These are phyloP conservation scores for Colletotrichum lindemuthianum DNA, from an alignment of 2,329 filamentous ascomycete genomes.

Conservation along the genomic window DNA sequence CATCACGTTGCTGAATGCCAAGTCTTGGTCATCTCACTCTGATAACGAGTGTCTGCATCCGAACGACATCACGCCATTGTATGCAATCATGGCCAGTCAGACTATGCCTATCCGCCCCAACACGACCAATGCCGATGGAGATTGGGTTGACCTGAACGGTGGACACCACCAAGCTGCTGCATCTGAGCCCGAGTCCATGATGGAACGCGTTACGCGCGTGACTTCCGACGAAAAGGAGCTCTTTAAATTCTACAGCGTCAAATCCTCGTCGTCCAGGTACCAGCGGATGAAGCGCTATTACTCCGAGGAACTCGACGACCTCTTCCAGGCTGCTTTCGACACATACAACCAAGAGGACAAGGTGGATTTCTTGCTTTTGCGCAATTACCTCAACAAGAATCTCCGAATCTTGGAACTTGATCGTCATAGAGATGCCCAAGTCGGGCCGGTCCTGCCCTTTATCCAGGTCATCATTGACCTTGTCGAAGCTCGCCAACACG, in stretches of 20 bases:
- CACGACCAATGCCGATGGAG: background rate
- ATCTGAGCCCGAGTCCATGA: slow-evolving; percentile 44
- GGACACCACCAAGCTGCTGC: background rate
- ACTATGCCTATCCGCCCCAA: slow-evolving; percentile 1
- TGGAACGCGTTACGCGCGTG: slow-evolving; percentile 55
- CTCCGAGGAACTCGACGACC: slow-evolving; percentile 48
- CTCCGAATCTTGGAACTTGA: slow-evolving; percentile 29
- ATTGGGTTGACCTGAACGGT: slow-evolving; percentile 20
- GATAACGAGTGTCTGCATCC: background rate
- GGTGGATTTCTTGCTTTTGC: slow-evolving; percentile 61
- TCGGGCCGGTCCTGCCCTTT: slow-evolving; percentile 56
- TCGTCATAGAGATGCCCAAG: slow-evolving; percentile 49
- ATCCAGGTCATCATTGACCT: slow-evolving; percentile 52
- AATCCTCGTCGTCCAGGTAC: slow-evolving; percentile 53
- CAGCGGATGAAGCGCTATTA: slow-evolving; percentile 53
- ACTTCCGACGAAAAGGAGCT: slow-evolving; percentile 58
- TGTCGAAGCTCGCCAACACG: slow-evolving; percentile 59
- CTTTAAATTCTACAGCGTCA: slow-evolving; percentile 59
- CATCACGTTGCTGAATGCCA: slow-evolving; percentile 10
- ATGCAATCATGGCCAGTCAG: slow-evolving; percentile 5
- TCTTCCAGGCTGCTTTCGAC: slow-evolving; percentile 42
- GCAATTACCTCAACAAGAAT: slow-evolving; percentile 54
- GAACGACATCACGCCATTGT: background rate
- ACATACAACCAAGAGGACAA: slow-evolving; percentile 52
- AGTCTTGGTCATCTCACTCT: background rate